Base-by-base conservation (phyloP, 345 rosid species). In the Populus davidiana region DNA sequence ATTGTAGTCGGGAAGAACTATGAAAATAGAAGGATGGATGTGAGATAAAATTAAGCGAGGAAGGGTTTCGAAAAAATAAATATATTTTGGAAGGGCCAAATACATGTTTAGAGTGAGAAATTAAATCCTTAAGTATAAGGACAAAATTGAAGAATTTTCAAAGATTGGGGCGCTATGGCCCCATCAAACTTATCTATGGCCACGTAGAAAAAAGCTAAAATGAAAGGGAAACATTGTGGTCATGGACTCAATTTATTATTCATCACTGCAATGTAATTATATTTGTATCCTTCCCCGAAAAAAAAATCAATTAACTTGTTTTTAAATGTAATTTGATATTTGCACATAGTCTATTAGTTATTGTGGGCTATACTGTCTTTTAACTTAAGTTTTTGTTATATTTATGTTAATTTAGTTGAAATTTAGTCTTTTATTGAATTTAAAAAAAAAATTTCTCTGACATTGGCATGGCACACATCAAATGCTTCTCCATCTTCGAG, bases 381-480 rank as follows among this genome's bases (percentile, higher is more conserved):
- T 27, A 27, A 27, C 27, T 27, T 27, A 0, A 1, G 27, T 27
- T 27, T 27, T 27, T 27, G 27, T 27, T 27, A 27, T 27, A 27
- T 27, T 27, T 27, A 27, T 27, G 27, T 47, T 4, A 0, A 13
- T 0, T 47, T 47, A 47, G 52, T 20, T 1, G 1, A 6, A 16
- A 47, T 47, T 16, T 47, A 47, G 5, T 47, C 0, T 47, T 47
- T 16, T 14, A 47, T 1, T 27, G 27, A 27, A 4, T 49, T 16
- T 49, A 49, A 49, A 49, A 14, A 49, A 16, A 49, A 14, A 49
- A 49, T 16, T 14, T 49, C 1, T 0, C 13, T 49, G 6, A 49
- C 1, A 16, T 1, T 0, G 5, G 0, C 7, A 49, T 49, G 6
- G 1, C 20, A 16, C 0, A 1, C 0, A 0, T 49, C 1, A 5